phyloP scores from a whole-genome alignment of 164 flowering plant genomes.

The Pachysandra terminalis region DNA sequence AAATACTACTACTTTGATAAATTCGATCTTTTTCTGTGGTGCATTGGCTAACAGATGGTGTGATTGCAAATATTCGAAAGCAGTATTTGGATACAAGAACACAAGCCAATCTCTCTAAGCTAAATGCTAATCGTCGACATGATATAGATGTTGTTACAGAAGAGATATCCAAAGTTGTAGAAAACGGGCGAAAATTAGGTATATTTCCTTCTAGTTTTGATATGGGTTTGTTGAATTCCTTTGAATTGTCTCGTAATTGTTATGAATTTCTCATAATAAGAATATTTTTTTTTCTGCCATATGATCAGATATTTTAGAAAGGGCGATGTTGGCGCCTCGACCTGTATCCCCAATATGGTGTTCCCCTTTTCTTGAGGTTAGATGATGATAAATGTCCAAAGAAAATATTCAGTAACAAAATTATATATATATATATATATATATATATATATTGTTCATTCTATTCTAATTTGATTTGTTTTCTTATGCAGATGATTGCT shows the following conservation, averaged over 20 bases:
- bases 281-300: not conserved
- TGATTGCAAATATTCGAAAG: slow-evolving; percentile 43
- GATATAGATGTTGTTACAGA: slow-evolving; percentile 28
- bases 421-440: no score
- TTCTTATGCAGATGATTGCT: slow-evolving; percentile 34
- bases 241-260: no score
- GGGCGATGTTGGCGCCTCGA: slow-evolving; percentile 1
- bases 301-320: slow-evolving; percentile 26
- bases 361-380: slow-evolving; percentile 41
- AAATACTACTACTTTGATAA: not conserved
- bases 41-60: slow-evolving; percentile 23
- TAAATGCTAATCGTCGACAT: slow-evolving; percentile 34
- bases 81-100: slow-evolving; percentile 55
- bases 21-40: not conserved
- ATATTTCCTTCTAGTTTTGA: not conserved
- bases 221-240: not conserved
- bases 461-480: not conserved
- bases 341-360: slow-evolving; percentile 30
- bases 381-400: not conserved
- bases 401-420: no score
- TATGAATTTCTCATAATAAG: not conserved
- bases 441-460: not conserved
- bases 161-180: slow-evolving; percentile 31
- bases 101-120: slow-evolving; percentile 45
- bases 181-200: slow-evolving; percentile 32